phyloP scores from a whole-genome alignment of 1,284 basidiomycete species.

The Ceratobasidium sp. region DNA sequence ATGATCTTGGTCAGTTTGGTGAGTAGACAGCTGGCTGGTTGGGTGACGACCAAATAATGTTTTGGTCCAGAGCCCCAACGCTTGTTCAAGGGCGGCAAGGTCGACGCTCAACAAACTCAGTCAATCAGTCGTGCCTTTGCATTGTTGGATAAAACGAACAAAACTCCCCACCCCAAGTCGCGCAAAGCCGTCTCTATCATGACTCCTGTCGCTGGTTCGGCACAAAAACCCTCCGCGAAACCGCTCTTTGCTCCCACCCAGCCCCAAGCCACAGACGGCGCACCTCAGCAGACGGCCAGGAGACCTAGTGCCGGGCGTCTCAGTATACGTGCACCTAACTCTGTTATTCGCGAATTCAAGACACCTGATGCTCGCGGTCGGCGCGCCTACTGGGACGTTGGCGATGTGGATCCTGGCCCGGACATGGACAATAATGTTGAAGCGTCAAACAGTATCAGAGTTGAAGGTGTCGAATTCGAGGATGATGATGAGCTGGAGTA shows the following conservation, averaged over 20 bases:
- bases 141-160: conserved; percentile 48
- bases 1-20: conserved; percentile 14
- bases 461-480: conserved; percentile 57
- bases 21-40: not conserved
- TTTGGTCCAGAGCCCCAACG: conserved; percentile 19
- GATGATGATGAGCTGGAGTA: conserved; percentile 79
- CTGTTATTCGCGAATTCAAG: conserved; percentile 61
- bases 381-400: conserved; percentile 76
- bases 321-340: conserved; percentile 58
- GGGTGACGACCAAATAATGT: not conserved
- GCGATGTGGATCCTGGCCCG: conserved; percentile 57
- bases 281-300: conserved; percentile 53
- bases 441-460: conserved; percentile 55
- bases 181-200: conserved; percentile 42
- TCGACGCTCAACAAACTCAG: conserved; percentile 28
- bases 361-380: conserved; percentile 71
- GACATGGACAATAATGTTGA: conserved; percentile 54
- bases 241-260: conserved; percentile 11
- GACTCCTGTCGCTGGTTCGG: conserved; percentile 42
- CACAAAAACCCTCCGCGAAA: conserved; percentile 24
- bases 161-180: conserved; percentile 45
- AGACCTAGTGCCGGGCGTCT: conserved; percentile 73
- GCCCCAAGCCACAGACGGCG: conserved; percentile 13
- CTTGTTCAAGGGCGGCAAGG: conserved; percentile 38
- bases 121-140: conserved; percentile 40